These are phyloP conservation scores for Pseudocercospora eumusae DNA, from an alignment of 2,329 filamentous ascomycete species.

Conservation along the genomic window DNA sequence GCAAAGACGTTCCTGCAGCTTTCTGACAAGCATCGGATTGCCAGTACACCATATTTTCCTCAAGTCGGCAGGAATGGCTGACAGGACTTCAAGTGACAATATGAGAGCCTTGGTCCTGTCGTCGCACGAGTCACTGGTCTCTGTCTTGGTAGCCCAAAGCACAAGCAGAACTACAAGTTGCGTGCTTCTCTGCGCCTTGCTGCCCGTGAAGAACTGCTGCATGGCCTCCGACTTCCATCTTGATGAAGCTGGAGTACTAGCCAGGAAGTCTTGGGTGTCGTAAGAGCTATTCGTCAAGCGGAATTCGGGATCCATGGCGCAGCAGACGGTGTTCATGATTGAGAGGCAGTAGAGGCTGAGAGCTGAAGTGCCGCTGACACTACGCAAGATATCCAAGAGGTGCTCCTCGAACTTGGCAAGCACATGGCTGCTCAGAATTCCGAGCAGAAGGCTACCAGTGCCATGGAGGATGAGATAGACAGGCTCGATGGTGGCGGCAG, in stretches of 20 bases:
- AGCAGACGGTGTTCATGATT: slow-evolving; percentile 39
- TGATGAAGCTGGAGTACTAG: slow-evolving; percentile 32
- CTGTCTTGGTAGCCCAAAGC: slow-evolving; percentile 35
- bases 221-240: slow-evolving; percentile 37
- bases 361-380: slow-evolving; percentile 31
- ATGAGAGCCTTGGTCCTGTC: slow-evolving; percentile 32
- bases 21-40: slow-evolving; percentile 37
- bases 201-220: slow-evolving; percentile 39
- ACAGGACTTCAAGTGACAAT: slow-evolving; percentile 36
- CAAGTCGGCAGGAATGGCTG: slow-evolving; percentile 33
- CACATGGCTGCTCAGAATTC: slow-evolving; percentile 33
- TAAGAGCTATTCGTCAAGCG: slow-evolving; percentile 32
- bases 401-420: slow-evolving; percentile 37
- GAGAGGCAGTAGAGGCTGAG: slow-evolving; percentile 42
- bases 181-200: slow-evolving; percentile 39
- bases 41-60: slow-evolving; percentile 37
- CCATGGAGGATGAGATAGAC: slow-evolving; percentile 40
- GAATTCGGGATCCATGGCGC: slow-evolving; percentile 28
- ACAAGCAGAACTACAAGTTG: slow-evolving; percentile 39
- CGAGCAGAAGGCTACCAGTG: slow-evolving; percentile 35
- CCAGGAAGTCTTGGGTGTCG: slow-evolving; percentile 37
- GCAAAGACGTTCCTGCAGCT: slow-evolving; percentile 39
- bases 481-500: slow-evolving; percentile 33
- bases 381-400: slow-evolving; percentile 39
- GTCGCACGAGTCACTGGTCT: slow-evolving; percentile 22